Conservation (phyloP, 306 rosid species). For the Vicia faba region DNA sequence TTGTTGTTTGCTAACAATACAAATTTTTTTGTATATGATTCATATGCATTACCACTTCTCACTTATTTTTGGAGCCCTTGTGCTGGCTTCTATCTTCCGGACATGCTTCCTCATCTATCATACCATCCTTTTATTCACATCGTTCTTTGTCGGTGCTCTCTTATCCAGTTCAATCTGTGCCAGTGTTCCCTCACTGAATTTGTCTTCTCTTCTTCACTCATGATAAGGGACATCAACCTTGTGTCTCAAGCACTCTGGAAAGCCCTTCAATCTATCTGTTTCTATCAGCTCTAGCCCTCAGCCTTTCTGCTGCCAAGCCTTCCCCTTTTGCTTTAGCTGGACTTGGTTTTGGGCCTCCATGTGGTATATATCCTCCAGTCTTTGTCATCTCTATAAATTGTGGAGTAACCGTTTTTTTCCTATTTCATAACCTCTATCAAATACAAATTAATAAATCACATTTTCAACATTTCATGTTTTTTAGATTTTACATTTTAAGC, state of each 20-base stretch:
- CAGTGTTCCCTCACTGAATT: not conserved
- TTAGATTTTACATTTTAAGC: not conserved
- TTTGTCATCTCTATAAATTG: not conserved
- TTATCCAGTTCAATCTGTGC: not conserved
- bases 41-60: not conserved
- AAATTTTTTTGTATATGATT: not conserved
- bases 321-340: not conserved
- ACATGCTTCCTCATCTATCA: not conserved
- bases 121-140: not conserved
- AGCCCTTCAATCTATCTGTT: too few relatives aligned
- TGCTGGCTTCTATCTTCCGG: not conserved
- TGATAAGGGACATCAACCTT: not conserved
- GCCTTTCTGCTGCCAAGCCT: not conserved
- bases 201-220: not conserved
- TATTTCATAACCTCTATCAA: not conserved
- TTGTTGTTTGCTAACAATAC: not conserved
- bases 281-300: not conserved
- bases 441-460: not conserved
- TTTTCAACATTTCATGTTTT: not conserved
- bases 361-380: not conserved
- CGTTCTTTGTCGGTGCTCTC: not conserved
- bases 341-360: not conserved
- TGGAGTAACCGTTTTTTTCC: not conserved
- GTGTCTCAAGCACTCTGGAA: constrained; percentile 1
- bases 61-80: not conserved